Base-by-base conservation (phyloP, 371 early-diverging fungal species). In the Coemansia sp. region DNA sequence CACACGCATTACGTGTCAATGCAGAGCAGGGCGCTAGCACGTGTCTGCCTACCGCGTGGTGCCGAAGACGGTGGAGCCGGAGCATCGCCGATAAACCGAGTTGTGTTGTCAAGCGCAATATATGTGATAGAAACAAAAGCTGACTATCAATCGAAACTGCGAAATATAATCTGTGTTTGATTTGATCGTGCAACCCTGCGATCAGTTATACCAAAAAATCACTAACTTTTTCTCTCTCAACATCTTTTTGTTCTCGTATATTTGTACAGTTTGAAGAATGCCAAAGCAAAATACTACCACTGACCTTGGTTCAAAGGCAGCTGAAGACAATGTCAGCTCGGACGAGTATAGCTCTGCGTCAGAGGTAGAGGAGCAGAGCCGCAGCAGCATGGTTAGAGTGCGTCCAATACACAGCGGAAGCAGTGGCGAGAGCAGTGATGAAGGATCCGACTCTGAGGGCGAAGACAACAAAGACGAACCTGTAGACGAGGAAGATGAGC, bases 361-460 rank as follows among this genome's bases (percentile, higher is more conserved):
- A 5, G 59, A 59, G 13, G 60, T 37, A 1, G 59, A 37, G 37
- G 66, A 66, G 34, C 27, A 40, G 21, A 51, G 66, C 10, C 66
- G 66, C 5, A 66, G 60, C 54, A 66, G 55, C 29, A 48, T 18
- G 56, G 21, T 56, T 11, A 13, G 45, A 14, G 39, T n/a, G 24
- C 34, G 48, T 3, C n/a, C 45, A 21, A 24, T 26, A 13, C 34
- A 21, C 24, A 34, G 21, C 11, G 37, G 26, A 8, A 22, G 8
- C 5, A 54, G 21, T 6, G 18, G 51, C n/a, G 37, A 26, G 18
- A 45, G 26, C 50, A 50, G 63, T 39, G 51, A 56, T 18, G 50
- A 34, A 16, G 66, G 66, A 11, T 63, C 62, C 16, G 56, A 51
- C 5, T 39, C 53, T 48, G 74, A 68, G 21, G n/a, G 37, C 50